Percentiles rank a stretch among this genome's conserved stretches.
Conservation (phyloP, 345 rosid genomes). For the Microthlaspi erraticum region DNA sequence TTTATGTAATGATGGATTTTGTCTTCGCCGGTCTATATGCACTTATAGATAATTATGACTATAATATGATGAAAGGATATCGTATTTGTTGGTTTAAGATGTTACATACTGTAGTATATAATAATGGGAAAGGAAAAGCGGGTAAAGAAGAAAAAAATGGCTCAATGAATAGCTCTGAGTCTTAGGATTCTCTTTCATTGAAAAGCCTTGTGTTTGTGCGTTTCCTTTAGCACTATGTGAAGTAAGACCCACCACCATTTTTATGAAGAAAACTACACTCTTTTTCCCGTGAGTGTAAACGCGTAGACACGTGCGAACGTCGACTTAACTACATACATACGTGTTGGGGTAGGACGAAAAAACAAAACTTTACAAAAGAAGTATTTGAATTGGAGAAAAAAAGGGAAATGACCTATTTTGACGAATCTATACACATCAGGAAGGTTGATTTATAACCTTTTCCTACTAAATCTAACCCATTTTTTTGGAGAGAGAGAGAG, state of each 20-base stretch:
- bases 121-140: constrained; percentile 36
- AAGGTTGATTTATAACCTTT: constrained; percentile 37
- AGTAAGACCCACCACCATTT: constrained; percentile 46
- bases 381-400: constrained; percentile 3
- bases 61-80: constrained; percentile 26
- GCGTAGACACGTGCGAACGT: constrained; percentile 45
- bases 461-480: constrained; percentile 25
- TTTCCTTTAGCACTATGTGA: constrained; percentile 40
- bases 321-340: constrained; percentile 24
- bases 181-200: constrained; percentile 48
- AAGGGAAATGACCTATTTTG: constrained; percentile 27
- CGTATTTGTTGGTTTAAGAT: constrained; percentile 41
- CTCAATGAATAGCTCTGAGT: constrained; percentile 9
- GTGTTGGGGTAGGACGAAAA: constrained; percentile 42
- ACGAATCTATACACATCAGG: constrained; percentile 29
- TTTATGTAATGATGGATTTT: constrained; percentile 41
- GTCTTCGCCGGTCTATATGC: constrained; percentile 47
- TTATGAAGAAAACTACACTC: constrained; percentile 14
- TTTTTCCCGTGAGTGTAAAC: constrained; percentile 32
- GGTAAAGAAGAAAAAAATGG: constrained; percentile 30
- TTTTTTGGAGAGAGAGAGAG: constrained; percentile 23
- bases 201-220: constrained; percentile 48
- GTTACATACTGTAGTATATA: neutral
- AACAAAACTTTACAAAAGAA: constrained; percentile 30
- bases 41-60: constrained; percentile 42